Base-by-base conservation (phyloP, 306 rosid genomes). In the Alnus rubra region DNA sequence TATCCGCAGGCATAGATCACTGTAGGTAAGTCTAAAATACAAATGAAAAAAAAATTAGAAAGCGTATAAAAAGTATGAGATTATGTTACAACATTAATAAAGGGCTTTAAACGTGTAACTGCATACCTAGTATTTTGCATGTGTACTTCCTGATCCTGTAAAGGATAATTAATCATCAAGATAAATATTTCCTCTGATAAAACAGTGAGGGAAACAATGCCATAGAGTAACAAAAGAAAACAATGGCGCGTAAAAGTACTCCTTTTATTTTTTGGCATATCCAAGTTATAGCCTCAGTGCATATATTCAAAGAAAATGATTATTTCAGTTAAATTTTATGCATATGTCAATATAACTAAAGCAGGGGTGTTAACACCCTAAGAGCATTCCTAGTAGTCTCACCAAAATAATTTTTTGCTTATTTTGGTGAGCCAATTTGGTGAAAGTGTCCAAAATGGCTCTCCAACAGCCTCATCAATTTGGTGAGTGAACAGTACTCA, bases 1-100 rank as follows among this genome's bases (percentile, higher is more conserved):
- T 81, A 93, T 96, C 79, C 80, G 92, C 78, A 84, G 91, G 92
- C 99, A 96, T 71, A 96, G 88, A 76, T 96, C 99, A 72, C 99
- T 96, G 94, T 96, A 96, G 62, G 98, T 93, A 86, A 93, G 90
- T 90, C 99, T 95, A 97, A 49, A 76, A 89, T 69, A 54, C 82
- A 74, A 63, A 63, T 37, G 37, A 60, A 81, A 82, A 23, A 23
- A 58, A 72, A 39, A 85, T 81, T 67, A 83, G 77, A 81, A 75
- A 73, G 81, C 71, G 76, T 58, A 81, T 76, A 65, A 44, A 68
- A 83, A 51, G 59, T 63, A 76, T 15, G 60, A 78, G 69, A 54
- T 19, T 74, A 49, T 70, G 16, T 23, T 39, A 59, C 2, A 55
- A 13, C 30, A 42, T 73, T 56, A 63, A 74, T 52, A 80, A 74